Evolutionary conservation across 371 early-diverging fungal genomes (phyloP), one percentile per base, ranked within the genome.

Genomic region (Lichtheimia corymbifera): DNA sequence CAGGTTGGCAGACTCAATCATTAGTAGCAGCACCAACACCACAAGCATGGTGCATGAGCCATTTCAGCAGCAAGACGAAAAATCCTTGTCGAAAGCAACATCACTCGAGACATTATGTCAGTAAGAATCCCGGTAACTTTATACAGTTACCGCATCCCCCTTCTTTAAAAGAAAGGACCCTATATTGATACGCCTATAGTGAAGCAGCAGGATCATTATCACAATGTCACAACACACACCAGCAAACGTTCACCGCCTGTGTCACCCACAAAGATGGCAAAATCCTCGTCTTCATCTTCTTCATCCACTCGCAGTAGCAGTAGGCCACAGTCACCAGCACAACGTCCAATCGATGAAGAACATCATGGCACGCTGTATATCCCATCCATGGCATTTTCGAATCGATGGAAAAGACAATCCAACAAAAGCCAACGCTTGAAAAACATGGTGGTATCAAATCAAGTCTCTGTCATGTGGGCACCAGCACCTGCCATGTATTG

Each of bases 401-500:
- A 22, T 52, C 5, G 53, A 15, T 27, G 35, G 35, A 6, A 2
- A 35, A 6, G 11, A 35, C 35, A 55, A 3, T 20, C 7, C 28
- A 25, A 45, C 22, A 47, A 25, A 22, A 47, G 12, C 17, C 22
- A 25, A 45, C 42, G 25, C 9, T 14, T 59, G 17, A 61, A 53
- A 43, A 54, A 61, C 18, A 18, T 61, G 20, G 54, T 61, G 15
- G 54, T 61, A 20, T 44, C 54, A 18, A 61, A 61, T 15, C 43
- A 53, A 50, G 42, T 58, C 18, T 42, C 17, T 12, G 55, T 67
- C 15, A 42, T 49, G n/a, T 52, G 57, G 15, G 88, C 85, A 17
- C 91, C 91, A 2, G 80, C 88, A 5, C 86, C 93, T 2, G 85
- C 87, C 1, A 92, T 92, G 91, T 89, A 91, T 74, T 92, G 93